phyloP scores from a whole-genome alignment of 2,329 filamentous ascomycete genomes.

The Zymoseptoria passerinii region DNA sequence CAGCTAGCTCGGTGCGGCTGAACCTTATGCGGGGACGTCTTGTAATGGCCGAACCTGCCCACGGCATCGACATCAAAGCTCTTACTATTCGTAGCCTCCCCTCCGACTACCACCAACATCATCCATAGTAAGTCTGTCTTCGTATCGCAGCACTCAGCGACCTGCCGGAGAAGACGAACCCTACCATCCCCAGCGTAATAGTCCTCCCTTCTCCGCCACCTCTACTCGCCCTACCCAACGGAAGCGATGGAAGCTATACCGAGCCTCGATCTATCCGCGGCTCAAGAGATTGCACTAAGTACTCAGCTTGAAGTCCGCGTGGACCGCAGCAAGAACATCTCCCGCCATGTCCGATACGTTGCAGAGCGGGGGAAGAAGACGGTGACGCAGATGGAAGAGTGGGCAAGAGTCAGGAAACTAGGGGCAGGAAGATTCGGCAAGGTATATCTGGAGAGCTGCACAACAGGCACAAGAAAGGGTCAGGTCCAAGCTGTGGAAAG shows the following conservation, averaged over 20 bases:
- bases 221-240: too few species aligned
- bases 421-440: not conserved
- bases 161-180: too few species aligned
- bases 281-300: not conserved
- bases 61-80: too few species aligned
- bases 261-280: constrained; percentile 1
- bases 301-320: constrained; percentile 1
- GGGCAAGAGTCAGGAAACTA: not conserved
- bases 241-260: not conserved
- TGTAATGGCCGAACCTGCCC: too few species aligned
- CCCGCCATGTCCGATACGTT: not conserved
- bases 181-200: too few species aligned
- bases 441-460: constrained; percentile 4
- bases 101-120: too few species aligned
- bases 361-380: not conserved
- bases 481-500: constrained; percentile 5
- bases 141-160: too few species aligned
- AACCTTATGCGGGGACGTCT: too few species aligned
- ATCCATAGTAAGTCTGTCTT: too few species aligned
- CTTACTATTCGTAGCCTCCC: too few species aligned
- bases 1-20: too few species aligned
- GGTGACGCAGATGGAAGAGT: not conserved
- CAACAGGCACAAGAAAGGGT: not conserved
- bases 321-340: not conserved
- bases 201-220: too few species aligned